Evolutionary conservation across 2,329 filamentous ascomycete species (phyloP).

Genomic region (Neoarthrinium moseri): DNA sequence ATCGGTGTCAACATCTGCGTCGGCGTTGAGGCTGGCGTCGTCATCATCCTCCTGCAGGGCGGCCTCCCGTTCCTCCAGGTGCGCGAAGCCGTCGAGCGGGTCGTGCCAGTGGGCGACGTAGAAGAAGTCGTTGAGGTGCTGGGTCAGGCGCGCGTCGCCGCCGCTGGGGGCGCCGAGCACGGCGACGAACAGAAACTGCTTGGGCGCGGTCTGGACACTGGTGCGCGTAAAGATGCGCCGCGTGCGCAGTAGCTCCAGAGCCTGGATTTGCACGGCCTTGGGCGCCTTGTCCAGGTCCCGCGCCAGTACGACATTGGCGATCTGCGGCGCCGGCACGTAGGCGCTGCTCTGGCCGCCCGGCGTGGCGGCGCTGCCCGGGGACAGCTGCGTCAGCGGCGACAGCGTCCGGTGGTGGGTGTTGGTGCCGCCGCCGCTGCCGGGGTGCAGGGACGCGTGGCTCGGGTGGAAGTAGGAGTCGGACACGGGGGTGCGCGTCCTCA

Average conservation of each 20-base stretch:
- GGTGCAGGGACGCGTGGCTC: conserved; percentile 11
- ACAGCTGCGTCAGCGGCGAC: conserved; percentile 6
- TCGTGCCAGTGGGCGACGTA: conserved; percentile 87
- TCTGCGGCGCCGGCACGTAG: conserved; percentile 33
- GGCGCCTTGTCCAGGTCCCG: conserved; percentile 74
- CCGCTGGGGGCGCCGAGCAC: conserved; percentile 55
- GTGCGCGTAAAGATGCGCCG: conserved; percentile 75
- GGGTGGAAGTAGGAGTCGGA: conserved; percentile 17
- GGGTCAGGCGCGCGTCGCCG: conserved; percentile 48
- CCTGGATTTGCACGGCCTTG: conserved; percentile 81
- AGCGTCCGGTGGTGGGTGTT: conserved; percentile 22
- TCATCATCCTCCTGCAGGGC: conserved; percentile 26
- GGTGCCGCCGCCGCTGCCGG: conserved; percentile 10
- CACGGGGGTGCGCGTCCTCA: conserved; percentile 16
- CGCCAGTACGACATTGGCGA: conserved; percentile 82
- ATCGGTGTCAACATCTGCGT: conserved; percentile 19
- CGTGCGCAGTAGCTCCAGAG: conserved; percentile 73
- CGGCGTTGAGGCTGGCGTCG: conserved; percentile 4
- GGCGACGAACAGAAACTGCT: conserved; percentile 77
- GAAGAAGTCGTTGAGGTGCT: conserved; percentile 75
- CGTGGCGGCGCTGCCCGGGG: neutral
- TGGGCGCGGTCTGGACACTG: conserved; percentile 71
- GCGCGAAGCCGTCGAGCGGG: conserved; percentile 68
- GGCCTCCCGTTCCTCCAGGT: conserved; percentile 63
- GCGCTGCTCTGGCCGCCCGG: neutral